These are phyloP conservation scores for Ceratocystiopsis minuta DNA, from an alignment of 2,329 filamentous ascomycete species.

Conservation along the genomic window DNA sequence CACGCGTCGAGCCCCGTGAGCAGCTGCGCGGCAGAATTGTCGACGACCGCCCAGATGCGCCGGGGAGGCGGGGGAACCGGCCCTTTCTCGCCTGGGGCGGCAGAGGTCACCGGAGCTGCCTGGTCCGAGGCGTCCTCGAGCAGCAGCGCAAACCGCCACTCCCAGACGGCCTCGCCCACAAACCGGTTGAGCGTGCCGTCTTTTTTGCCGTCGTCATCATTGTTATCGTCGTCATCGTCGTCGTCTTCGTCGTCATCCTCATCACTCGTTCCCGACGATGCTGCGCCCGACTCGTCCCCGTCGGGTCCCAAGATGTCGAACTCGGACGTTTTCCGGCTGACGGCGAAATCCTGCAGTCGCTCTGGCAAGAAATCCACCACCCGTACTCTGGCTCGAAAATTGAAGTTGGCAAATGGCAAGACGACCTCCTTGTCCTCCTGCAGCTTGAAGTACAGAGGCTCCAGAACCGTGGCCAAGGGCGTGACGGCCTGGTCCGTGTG, in stretches of 20 bases:
- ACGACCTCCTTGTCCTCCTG: slow-evolving; percentile 20
- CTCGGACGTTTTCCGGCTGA: slow-evolving; percentile 25
- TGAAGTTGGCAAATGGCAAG: slow-evolving; percentile 57
- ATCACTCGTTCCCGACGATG: slow-evolving; percentile 13
- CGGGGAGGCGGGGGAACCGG: slow-evolving; percentile 19
- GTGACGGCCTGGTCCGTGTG: slow-evolving; percentile 19
- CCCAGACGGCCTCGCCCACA: slow-evolving; percentile 35
- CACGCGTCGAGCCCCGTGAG: slow-evolving; percentile 29
- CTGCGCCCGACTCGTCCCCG: slow-evolving; percentile 11
- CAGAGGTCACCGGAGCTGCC: neutral
- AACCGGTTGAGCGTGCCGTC: slow-evolving; percentile 3
- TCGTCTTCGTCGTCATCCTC: slow-evolving; percentile 12
- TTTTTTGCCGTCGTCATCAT: neutral
- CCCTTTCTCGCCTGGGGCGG: too few species aligned
- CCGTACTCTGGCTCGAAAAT: slow-evolving; percentile 52
- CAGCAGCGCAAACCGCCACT: slow-evolving; percentile 69
- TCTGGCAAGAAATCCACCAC: slow-evolving; percentile 66
- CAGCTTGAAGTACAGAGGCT: slow-evolving; percentile 21
- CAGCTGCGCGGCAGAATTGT: slow-evolving; percentile 33
- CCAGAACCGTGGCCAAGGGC: slow-evolving; percentile 22
- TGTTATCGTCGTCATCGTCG: slow-evolving; percentile 6
- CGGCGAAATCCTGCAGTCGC: slow-evolving; percentile 52
- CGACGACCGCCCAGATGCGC: slow-evolving; percentile 50
- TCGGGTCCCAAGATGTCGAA: slow-evolving; percentile 26
- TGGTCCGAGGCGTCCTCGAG: slow-evolving; percentile 53